Evolutionary conservation across 352 stramenopile genomes (phyloP), one percentile per base, ranked within the genome.

Genomic region (Phytophthora cajani): DNA sequence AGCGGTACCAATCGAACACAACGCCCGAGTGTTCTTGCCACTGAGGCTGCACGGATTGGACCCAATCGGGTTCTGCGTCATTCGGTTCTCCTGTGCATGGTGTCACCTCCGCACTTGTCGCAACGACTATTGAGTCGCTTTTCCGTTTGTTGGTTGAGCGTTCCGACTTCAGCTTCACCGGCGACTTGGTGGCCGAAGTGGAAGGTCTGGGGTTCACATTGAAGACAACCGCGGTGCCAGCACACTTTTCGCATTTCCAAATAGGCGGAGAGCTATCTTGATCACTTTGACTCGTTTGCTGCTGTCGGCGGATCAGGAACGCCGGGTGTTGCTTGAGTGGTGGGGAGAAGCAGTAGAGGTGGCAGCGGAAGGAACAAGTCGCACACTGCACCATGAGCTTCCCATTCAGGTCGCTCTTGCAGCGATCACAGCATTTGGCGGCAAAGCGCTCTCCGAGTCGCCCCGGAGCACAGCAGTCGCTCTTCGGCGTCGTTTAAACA

Each of bases 271-370:
- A 58, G 21, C 52, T 25, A 16, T 51, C 62, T 32, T 19, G 3
- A 3, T 66, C 47, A 1, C 25, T 36, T 33, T 58, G 14, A 25
- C 23, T 19, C 40, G 8, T 57, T 51, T 64, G 19, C 30, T 75
- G 56, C 10, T 79, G 59, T 30, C 44, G 42, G 38, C 57, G 67
- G 33, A 75, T 62, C n/a, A 72, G 38, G 10, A 84, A 75, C 11
- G 72, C 81, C 4, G 84, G 85, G 33, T 93, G 84, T 25, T 93
- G 79, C 58, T 82, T 82, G 16, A 89, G 70, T 42, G 84, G 82
- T 5, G 85, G 85, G 11, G 73, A 70, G 19, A 92, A 93, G 55
- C 85, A 93, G 59, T 91, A 93, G 14, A 92, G 61, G 58, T 92
- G 85, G 23, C 82, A 82, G 0, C 76, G 69, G 56, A 92, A 91